phyloP scores from a whole-genome alignment of 768 basidiomycete species.

The Tubosaeta sp. region DNA sequence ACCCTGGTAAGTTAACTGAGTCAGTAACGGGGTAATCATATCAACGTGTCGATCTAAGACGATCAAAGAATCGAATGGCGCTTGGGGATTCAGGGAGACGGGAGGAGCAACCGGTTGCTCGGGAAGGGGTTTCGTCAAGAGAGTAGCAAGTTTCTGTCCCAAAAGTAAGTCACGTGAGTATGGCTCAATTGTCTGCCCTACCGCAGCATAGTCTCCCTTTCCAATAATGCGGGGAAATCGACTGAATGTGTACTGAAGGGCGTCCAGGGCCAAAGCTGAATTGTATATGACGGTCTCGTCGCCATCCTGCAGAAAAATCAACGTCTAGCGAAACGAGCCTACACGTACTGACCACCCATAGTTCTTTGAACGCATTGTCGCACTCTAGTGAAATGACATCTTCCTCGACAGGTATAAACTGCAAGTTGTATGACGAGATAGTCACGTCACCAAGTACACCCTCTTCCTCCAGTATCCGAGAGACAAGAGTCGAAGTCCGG shows the following conservation, averaged over 20 bases:
- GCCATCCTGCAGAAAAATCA: conserved; percentile 60
- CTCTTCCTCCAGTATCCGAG: conserved; percentile 86
- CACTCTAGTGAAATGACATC: conserved; percentile 90
- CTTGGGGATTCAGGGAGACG: conserved; percentile 43
- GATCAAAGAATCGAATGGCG: conserved; percentile 79
- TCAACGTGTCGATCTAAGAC: conserved; percentile 88
- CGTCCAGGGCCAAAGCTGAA: conserved; percentile 80
- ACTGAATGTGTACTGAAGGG: conserved; percentile 82
- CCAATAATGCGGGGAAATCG: conserved; percentile 87
- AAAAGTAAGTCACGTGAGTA: conserved; percentile 9
- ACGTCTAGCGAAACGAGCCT: not conserved
- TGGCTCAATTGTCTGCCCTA: conserved; percentile 20
- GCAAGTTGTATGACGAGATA: conserved; percentile 83
- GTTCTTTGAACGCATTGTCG: conserved; percentile 79
- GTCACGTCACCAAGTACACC: conserved; percentile 96
- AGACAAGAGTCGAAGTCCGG: conserved; percentile 79
- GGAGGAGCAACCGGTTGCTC: conserved; percentile 38
- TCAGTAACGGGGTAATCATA: conserved; percentile 92
- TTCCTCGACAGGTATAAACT: conserved; percentile 90
- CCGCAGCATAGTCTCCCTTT: conserved; percentile 86
- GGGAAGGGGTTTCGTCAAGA: conserved; percentile 59
- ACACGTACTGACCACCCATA: conserved; percentile 73
- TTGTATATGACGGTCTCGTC: conserved; percentile 90
- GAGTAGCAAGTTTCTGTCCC: conserved; percentile 65
- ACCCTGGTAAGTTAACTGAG: conserved; percentile 95